Percentiles rank a stretch among this genome's conserved stretches.
Conservation (phyloP, 2,329 filamentous ascomycete species). For the Cordyceps sp. region DNA sequence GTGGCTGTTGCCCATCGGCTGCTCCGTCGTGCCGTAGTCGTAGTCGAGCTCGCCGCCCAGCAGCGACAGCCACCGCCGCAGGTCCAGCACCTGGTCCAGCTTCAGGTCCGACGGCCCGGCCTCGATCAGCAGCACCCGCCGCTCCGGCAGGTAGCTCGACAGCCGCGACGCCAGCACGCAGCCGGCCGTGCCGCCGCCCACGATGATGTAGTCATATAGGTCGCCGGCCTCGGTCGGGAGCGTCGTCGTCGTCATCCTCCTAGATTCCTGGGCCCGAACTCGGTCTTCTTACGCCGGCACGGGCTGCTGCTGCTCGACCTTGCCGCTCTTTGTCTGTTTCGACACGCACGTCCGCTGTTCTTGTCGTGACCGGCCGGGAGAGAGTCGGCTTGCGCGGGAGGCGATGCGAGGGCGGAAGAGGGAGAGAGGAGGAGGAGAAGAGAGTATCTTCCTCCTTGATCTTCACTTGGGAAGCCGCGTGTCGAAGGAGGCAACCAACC, state of each 20-base stretch:
- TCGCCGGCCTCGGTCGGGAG: conserved; percentile 46
- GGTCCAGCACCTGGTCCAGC: conserved; percentile 70
- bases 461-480: too few species aligned
- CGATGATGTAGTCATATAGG: conserved; percentile 70
- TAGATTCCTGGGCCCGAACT: too few species aligned
- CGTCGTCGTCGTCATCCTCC: conserved; percentile 47
- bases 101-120: conserved; percentile 79
- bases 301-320: too few species aligned
- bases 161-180: conserved; percentile 71
- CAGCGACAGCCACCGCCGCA: conserved; percentile 74
- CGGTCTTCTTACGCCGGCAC: too few species aligned
- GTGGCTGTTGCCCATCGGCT: conserved; percentile 81
- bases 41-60: conserved; percentile 82
- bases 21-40: conserved; percentile 78
- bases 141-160: conserved; percentile 68
- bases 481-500: too few species aligned
- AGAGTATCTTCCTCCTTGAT: too few species aligned
- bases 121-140: conserved; percentile 70
- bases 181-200: conserved; percentile 73
- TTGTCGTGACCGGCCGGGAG: too few species aligned
- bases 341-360: too few species aligned
- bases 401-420: too few species aligned
- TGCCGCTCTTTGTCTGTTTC: too few species aligned
- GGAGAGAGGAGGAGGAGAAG: too few species aligned
- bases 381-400: too few species aligned